These are phyloP conservation scores for Pleoardoris graminearum DNA, from an alignment of 2,329 filamentous ascomycete species.

Conservation along the genomic window DNA sequence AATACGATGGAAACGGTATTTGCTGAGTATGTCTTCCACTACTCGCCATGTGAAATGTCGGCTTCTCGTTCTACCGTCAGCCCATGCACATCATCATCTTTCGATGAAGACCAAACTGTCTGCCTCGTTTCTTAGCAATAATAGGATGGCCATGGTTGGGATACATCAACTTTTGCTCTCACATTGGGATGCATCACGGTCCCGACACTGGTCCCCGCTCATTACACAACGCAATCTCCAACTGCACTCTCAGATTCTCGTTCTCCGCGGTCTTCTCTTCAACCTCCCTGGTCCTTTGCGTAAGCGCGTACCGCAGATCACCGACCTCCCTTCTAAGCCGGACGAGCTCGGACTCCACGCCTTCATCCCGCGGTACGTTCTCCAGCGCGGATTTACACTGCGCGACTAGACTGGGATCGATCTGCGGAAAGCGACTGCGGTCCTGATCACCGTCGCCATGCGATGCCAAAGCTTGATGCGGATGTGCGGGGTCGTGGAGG, in stretches of 20 bases:
- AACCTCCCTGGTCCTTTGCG: constrained; percentile 28
- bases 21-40: too few relatives aligned
- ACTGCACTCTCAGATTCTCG: constrained; percentile 29
- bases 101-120: too few relatives aligned
- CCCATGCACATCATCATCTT: too few relatives aligned
- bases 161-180: too few relatives aligned
- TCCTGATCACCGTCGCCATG: background rate
- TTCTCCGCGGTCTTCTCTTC: constrained; percentile 32
- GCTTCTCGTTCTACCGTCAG: too few relatives aligned
- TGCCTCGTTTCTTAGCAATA: too few relatives aligned
- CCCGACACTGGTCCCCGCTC: too few relatives aligned
- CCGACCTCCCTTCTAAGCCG: constrained; percentile 27
- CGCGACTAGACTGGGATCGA: constrained; percentile 28
- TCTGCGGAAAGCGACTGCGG: constrained; percentile 9
- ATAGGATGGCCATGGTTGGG: too few relatives aligned
- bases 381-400: constrained; percentile 21
- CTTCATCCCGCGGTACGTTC: constrained; percentile 17
- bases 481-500: background rate
- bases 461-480: background rate
- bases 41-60: too few relatives aligned
- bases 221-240: constrained; percentile 33
- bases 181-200: too few relatives aligned
- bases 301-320: constrained; percentile 24
- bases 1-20: too few relatives aligned
- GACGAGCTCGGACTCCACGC: constrained; percentile 22